Evolutionary conservation across 2,329 filamentous ascomycete genomes (phyloP), one percentile per base, ranked within the genome.

Genomic region (Colletotrichum brevisporum): DNA sequence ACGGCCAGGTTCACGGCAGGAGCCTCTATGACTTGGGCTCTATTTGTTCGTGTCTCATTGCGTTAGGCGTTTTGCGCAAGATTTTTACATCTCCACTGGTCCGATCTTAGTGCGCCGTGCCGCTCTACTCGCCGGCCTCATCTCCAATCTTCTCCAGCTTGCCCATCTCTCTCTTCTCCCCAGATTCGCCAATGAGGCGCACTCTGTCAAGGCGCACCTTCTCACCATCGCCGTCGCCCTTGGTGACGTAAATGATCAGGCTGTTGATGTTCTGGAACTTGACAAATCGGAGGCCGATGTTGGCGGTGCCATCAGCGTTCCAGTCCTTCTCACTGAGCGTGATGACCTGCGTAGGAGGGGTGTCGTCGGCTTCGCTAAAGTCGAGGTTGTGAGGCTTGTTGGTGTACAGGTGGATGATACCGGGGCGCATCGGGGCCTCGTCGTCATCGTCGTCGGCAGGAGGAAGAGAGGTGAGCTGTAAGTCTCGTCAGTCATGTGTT

Each of bases 191-290:
- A 76, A 98, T 91, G 63, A 98, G 84, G 74, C 90, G 87, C 73
- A 96, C 81, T 59, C 93, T 87, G 81, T 96, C 93, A 57, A 99
- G 81, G 65, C 96, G 90, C 67, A 96, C 91, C 84, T 93, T 95
- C 78, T 98, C 95, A 51, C 91, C 89, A 59, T 94, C 91, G 18
- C 91, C 91, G 63, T 95, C 93, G 2, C 94, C 95, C 78, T 97
- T 91, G 62, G 93, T 92, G 41, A 99, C 91, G 79, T 98, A 99
- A 12, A 99, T 75, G 18, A 97, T 92, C 75, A 99, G 78, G 71
- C 91, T 96, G 69, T 90, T 92, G 62, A 98, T 92, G 77, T 94
- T 97, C 83, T 98, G 96, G 85, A 98, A 99, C 83, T 98, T 98
- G 82, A 99, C 96, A 77, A 95, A 98, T 15, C 95, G 92, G 75